Base-by-base conservation (phyloP, 257 asterid genomes). In the Catharanthus roseus region DNA sequence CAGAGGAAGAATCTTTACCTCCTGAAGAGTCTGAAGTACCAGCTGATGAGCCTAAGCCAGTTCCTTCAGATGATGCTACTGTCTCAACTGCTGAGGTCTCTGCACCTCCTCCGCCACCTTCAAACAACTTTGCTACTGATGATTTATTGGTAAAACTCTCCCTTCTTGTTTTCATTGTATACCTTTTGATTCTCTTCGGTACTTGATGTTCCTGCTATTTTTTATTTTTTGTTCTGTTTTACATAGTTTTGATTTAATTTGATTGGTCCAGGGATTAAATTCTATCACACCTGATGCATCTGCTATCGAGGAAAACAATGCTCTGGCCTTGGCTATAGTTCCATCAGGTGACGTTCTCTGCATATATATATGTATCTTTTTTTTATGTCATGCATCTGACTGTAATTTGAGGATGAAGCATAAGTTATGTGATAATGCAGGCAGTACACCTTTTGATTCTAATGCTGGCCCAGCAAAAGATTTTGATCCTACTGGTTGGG, bases 401-500 rank as follows among this genome's bases (percentile, higher is more conserved):
- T 66, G 47, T 51, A 10, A 45, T 41, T 58, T 12, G 10, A 65
- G 24, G 58, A 73, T 62, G 8, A 23, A 65, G 38, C 28, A 18
- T 70, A 47, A 67, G 54, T 66, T 33, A 41, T 67, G 49, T 23
- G 69, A 49, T 74, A 45, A 65, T 76, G 62, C 86, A 93, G 98
- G 83, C 54, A 68, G 90, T 34, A 75, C 96, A 3, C 84, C 87
- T 21, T 80, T 77, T 11, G 90, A 86, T 60, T 78, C 88, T 62
- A 69, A 79, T 72, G 65, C 85, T 51, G 81, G 81, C 69, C 86
- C 83, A 72, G 74, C 82, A 38, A 93, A 82, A 68, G 82, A 75
- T 68, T 83, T 87, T 44, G 97, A 90, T 78, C 93, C 97, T 16
- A 82, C 84, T 38, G 99, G 98, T 31, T 95, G 99, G 99, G 99